Base-by-base conservation (phyloP, 495 filamentous ascomycete genomes). In the Neurospora sp. region DNA sequence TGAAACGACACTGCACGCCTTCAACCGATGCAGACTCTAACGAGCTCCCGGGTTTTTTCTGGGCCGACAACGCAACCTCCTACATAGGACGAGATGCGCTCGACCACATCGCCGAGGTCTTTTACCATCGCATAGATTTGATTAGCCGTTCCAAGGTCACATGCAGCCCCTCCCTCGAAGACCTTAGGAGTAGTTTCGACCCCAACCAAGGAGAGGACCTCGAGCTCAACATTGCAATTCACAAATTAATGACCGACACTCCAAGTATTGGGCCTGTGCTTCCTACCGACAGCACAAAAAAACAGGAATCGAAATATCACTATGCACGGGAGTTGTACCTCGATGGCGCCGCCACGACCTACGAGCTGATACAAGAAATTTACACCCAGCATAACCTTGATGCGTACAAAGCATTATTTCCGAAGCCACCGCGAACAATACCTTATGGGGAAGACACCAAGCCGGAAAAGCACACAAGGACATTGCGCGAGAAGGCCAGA, bases 1-100 rank as follows among this genome's bases (percentile, higher is more conserved):
- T 80, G 48, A 80, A 80, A 72, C 77, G 78, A 4, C 75, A 77
- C 9, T 65, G 70, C 35, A 12, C 69, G 42, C 59, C 71, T 31
- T 37, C 71, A 12, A 37, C 18, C 3, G 48, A 72, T 18, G 68
- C 40, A 27, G 40, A 61, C 27, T 37, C 73, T 7, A 44, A 71
- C 71, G 44, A 70, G 16, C 59, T 74, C 37, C 72, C 74, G 12
- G 39, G 68, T 7, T 39, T 75, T 48, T 48, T 40, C 3, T 77
- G 76, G 79, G 40, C 74, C 9, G 40, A 69, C 10, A 61, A 73
- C 44, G 70, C 74, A 12, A 71, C 59, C 31, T 70, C 74, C 3
- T 71, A 72, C 39, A 73, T 80, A 22, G 79, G 79, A 40, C 31
- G 12, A 12, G 42, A 72, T 12, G 40, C 69, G 20, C 53, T 80